These are phyloP conservation scores for Alliaria petiolata DNA, from an alignment of 345 rosid genomes.

Conservation along the genomic window DNA sequence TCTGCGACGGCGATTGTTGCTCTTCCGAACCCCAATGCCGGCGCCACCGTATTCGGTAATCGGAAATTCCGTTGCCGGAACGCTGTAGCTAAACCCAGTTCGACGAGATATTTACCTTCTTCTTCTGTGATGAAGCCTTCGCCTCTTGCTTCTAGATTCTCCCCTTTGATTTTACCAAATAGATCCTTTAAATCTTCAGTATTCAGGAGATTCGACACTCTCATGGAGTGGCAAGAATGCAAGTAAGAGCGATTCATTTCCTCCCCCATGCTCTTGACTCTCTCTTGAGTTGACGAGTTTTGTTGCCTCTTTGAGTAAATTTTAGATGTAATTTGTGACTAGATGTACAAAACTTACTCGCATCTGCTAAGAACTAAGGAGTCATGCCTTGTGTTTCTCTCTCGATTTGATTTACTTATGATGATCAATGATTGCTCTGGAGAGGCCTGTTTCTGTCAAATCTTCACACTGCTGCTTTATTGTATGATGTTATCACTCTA, in stretches of 20 bases:
- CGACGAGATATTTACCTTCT: neutral
- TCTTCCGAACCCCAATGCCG: constrained; percentile 31
- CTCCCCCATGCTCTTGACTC: too few relatives aligned
- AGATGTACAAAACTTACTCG: too few relatives aligned
- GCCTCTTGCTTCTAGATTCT: constrained; percentile 32
- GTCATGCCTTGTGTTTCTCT: too few relatives aligned
- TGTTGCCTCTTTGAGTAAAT: neutral
- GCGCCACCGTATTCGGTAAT: neutral
- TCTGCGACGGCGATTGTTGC: constrained; percentile 40
- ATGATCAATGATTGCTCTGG: neutral
- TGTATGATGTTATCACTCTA: neutral
- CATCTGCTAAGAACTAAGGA: too few relatives aligned
- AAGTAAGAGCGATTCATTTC: constrained; percentile 47
- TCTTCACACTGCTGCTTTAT: too few relatives aligned
- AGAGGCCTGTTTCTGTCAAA: neutral
- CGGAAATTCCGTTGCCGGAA: constrained; percentile 7
- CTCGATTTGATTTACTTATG: neutral
- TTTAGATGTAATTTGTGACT: neutral
- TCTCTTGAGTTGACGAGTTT: neutral
- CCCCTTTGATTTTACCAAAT: constrained; percentile 43
- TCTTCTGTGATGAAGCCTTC: constrained; percentile 32
- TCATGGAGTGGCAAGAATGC: constrained; percentile 97
- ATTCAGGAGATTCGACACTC: constrained; percentile 22
- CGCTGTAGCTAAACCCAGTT: constrained; percentile 19
- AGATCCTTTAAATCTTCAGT: neutral